Evolutionary conservation across 768 basidiomycete species (phyloP), one percentile per base, ranked within the genome.

Genomic region (Pleurotus cornucopiae): DNA sequence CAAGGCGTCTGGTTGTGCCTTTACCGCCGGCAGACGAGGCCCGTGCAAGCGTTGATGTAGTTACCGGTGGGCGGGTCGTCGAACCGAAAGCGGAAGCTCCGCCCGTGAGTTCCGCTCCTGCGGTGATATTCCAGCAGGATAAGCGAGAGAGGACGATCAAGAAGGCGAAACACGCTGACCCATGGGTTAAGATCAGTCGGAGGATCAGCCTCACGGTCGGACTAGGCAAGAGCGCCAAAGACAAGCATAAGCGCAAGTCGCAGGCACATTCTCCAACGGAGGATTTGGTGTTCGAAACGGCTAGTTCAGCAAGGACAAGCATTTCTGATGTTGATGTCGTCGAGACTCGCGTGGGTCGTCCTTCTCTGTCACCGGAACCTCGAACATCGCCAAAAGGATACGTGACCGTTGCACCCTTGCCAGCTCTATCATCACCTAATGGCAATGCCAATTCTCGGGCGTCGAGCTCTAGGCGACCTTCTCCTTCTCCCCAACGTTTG

Each of bases 141-240:
- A 65, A 58, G 53, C 54, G 57, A 30, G 71, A 63, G 30, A 66
- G 67, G 55, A 74, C 64, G 23, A 49, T 49, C 56, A 73, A 73
- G 60, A 64, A 68, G 54, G 66, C 66, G 37, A 67, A 65, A 57
- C 63, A 63, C 1, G 67, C 74, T 21, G 79, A 79, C 56, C 69
- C 72, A 25, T 89, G 87, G 87, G 72, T 78, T n/a, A 86, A 82
- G 64, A 61, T 89, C 40, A 79, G 86, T 11, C 73, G 84, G 62
- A 73, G 87, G 57, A 77, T 89, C 54, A 87, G 83, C 62, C 69
- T 83, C 59, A 76, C 78, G 4, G 79, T 88, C 54, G 77, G 80
- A 23, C 67, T 83, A 46, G 71, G 65, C 14, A 79, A 72, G 67
- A 69, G 60, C 45, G 57, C 65, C 43, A 72, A 69, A 58, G 67